Evolutionary conservation across 2,329 filamentous ascomycete genomes (phyloP), one percentile per base, ranked within the genome.

Genomic region (Amylocarpus encephaloides): DNA sequence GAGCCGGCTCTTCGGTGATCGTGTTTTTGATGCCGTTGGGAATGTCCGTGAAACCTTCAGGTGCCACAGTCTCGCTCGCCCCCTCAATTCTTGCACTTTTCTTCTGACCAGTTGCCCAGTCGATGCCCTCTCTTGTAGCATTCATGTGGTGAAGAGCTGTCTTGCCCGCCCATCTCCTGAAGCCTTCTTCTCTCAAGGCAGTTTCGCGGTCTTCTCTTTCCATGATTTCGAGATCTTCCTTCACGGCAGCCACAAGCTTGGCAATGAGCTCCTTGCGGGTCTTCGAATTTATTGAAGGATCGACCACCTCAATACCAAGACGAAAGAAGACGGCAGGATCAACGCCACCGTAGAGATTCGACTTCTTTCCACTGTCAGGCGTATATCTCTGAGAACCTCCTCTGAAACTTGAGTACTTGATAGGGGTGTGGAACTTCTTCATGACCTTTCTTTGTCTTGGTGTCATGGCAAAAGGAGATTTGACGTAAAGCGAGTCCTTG

Each of bases 111-210:
- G 60, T 64, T 4, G 60, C 60, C 62, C 62, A 64, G 46, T 64
- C 62, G 5, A 63, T 46, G 2, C 48, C 49, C 26, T 59, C 43
- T 18, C 58, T 55, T 5, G 46, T 58, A n/a, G 51, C 39, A 29
- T 45, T 30, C 10, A 64, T 64, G 1, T 53, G 42, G 9, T 57
- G 36, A 26, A 51, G 60, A 2, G 57, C 60, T 6, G 49, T 55
- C 16, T 55, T 59, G 6, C 62, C 64, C 18, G 63, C 63, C 60
- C 61, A 66, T 43, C 63, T 55, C 59, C 60, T 64, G 43, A 66
- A 66, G 2, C 63, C 63, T 30, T 57, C 57, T 32, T 62, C 57
- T 46, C 63, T 57, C 22, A 62, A 52, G 1, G 43, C 46, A 2
- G 55, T 47, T 29, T 66, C 64, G 3, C 26, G 45, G 9, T 62